Evolutionary conservation across 2,329 filamentous ascomycete genomes (phyloP).

Genomic region (Aphanocladium album): DNA sequence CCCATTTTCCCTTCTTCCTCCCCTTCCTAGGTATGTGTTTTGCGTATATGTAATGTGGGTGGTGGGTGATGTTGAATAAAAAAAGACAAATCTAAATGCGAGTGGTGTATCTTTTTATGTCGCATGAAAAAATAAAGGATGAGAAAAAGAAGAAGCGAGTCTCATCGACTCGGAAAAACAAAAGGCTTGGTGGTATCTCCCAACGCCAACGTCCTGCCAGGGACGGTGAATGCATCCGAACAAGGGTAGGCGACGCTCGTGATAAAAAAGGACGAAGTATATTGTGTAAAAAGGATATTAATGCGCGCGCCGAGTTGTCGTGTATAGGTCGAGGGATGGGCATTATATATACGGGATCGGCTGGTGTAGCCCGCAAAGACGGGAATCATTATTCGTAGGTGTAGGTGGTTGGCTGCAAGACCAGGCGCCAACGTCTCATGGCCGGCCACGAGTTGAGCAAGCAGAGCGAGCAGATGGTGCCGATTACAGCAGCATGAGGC

Average conservation of each 20-base stretch:
- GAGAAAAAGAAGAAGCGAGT: background rate
- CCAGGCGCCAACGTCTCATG: slow-evolving; percentile 6
- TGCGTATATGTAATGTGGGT: background rate
- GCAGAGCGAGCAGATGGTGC: background rate
- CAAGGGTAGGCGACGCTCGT: background rate
- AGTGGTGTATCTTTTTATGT: slow-evolving; percentile 3
- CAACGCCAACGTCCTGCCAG: slow-evolving; percentile 20
- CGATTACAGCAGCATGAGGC: slow-evolving; percentile 29
- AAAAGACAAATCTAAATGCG: slow-evolving; percentile 4
- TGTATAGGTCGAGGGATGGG: background rate
- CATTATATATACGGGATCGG: slow-evolving; percentile 6
- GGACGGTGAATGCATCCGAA: slow-evolving; percentile 16
- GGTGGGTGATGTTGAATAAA: background rate
- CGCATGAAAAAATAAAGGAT: background rate
- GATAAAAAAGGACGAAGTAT: background rate
- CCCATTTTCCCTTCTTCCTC: background rate
- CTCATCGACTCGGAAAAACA: background rate
- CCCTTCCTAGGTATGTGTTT: background rate
- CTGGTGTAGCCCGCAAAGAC: background rate
- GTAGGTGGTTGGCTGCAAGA: background rate
- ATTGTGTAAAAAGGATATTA: background rate
- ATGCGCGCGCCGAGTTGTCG: background rate
- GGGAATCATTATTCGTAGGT: slow-evolving; percentile 11
- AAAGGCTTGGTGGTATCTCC: slow-evolving; percentile 18
- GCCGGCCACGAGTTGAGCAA: slow-evolving; percentile 5